These are phyloP conservation scores for Colletotrichum zoysiae DNA, from an alignment of 2,329 filamentous ascomycete genomes.

Conservation along the genomic window DNA sequence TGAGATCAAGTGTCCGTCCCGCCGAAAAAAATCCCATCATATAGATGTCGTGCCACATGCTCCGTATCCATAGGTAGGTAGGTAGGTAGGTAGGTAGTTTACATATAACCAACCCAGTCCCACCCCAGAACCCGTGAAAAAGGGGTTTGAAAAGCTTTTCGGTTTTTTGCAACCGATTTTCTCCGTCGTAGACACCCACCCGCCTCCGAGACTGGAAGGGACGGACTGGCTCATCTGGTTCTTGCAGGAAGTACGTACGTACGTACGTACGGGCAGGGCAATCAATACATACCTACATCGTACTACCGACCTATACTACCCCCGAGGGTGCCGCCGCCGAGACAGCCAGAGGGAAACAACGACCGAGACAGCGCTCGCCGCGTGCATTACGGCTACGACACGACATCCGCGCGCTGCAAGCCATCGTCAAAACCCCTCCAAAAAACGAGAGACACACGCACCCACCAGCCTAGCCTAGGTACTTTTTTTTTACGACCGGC, in stretches of 20 bases:
- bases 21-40: neutral
- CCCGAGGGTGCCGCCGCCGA: conserved; percentile 7
- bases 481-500: conserved; percentile 25
- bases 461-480: neutral
- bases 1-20: conserved; percentile 24
- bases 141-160: conserved; percentile 28
- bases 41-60: too few relatives aligned
- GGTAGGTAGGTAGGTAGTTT: neutral
- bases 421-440: conserved; percentile 21
- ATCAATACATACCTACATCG: too few relatives aligned
- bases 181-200: neutral
- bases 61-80: too few relatives aligned
- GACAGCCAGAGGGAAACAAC: conserved; percentile 6
- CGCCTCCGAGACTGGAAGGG: neutral
- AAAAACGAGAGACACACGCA: neutral
- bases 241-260: neutral
- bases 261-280: neutral
- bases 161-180: conserved; percentile 4
- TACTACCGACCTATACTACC: too few relatives aligned
- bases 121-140: conserved; percentile 10
- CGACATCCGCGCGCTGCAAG: conserved; percentile 25
- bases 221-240: neutral
- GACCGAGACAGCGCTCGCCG: conserved; percentile 30
- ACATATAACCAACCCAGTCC: conserved; percentile 33
- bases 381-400: conserved; percentile 4